Evolutionary conservation across 2,329 filamentous ascomycete species (phyloP).

Genomic region (Fusarium avenaceum): DNA sequence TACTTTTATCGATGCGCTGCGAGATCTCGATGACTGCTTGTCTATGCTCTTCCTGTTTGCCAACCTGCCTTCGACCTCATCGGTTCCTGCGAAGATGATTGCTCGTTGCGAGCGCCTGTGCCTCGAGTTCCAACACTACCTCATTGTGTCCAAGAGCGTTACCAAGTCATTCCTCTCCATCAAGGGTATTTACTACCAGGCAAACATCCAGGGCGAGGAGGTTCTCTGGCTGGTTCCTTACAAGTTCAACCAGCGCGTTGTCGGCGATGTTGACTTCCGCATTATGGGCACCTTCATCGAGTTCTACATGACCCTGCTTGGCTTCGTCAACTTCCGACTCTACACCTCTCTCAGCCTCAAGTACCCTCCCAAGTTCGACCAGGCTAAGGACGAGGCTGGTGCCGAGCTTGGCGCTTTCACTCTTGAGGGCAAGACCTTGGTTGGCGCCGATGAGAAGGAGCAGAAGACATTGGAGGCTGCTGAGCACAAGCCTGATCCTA

Average conservation of each 20-base stretch:
- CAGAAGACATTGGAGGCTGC: constrained; percentile 64
- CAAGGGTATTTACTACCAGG: constrained; percentile 99
- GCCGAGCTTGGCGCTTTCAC: constrained; percentile 93
- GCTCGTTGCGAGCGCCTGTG: constrained; percentile 92
- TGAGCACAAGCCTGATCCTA: constrained; percentile 69
- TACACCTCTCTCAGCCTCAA: constrained; percentile 93
- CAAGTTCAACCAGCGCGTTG: constrained; percentile 95
- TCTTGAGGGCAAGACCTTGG: constrained; percentile 79
- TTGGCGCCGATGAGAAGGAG: constrained; percentile 62
- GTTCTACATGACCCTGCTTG: constrained; percentile 96
- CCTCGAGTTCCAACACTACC: constrained; percentile 97
- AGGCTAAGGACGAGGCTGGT: constrained; percentile 86
- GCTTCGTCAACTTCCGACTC: constrained; percentile 95
- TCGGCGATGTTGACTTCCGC: constrained; percentile 95
- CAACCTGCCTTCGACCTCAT: constrained; percentile 89
- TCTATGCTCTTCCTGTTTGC: constrained; percentile 98
- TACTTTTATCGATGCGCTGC: constrained; percentile 92
- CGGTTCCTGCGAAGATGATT: constrained; percentile 95
- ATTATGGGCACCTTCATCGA: constrained; percentile 99
- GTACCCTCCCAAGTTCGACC: constrained; percentile 95
- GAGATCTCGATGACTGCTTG: constrained; percentile 95
- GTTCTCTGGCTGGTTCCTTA: constrained; percentile 98
- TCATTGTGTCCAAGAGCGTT: constrained; percentile 91
- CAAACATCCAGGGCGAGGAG: constrained; percentile 95
- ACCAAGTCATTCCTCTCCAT: constrained; percentile 98